Evolutionary conservation across 352 stramenopile species (phyloP).

Genomic region (Pythium periplocum): DNA sequence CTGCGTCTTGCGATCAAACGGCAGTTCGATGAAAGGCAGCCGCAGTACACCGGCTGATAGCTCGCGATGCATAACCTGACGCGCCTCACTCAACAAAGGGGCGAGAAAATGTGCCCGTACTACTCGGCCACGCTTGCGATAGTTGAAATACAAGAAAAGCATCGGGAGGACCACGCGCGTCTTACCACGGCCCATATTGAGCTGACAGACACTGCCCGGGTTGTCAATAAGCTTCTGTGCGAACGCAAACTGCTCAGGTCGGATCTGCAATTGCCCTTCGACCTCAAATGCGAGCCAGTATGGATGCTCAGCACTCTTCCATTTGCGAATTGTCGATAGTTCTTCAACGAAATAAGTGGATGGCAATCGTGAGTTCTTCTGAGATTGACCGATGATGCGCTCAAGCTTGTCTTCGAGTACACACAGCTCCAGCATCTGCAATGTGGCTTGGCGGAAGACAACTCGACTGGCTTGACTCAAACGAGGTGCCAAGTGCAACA

Average conservation of each 20-base stretch:
- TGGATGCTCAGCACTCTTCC: slow-evolving; percentile 45
- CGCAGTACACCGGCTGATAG: slow-evolving; percentile 38
- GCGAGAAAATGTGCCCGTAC: slow-evolving; percentile 62
- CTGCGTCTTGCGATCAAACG: slow-evolving; percentile 58
- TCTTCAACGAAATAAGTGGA: background rate
- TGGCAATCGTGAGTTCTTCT: background rate
- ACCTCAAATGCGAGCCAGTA: slow-evolving; percentile 88
- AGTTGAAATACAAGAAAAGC: slow-evolving; percentile 70
- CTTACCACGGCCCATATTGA: slow-evolving; percentile 88
- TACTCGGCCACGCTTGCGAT: slow-evolving; percentile 13
- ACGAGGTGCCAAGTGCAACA: background rate
- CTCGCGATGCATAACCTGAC: slow-evolving; percentile 54
- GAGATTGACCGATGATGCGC: slow-evolving; percentile 22
- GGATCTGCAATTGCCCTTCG: slow-evolving; percentile 74
- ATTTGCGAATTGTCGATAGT: slow-evolving; percentile 22
- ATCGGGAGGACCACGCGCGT: slow-evolving; percentile 86
- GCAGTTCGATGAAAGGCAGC: slow-evolving; percentile 48
- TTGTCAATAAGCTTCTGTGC: slow-evolving; percentile 63
- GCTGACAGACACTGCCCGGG: slow-evolving; percentile 61
- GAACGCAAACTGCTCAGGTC: slow-evolving; percentile 74
- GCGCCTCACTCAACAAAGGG: slow-evolving; percentile 54
- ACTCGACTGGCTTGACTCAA: slow-evolving; percentile 1
- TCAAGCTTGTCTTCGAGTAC: slow-evolving; percentile 72
- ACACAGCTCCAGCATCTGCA: slow-evolving; percentile 54
- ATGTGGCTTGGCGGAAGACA: slow-evolving; percentile 16